Base-by-base conservation (phyloP, 176 grass and related monocot species). In the Thalia dealbata region DNA sequence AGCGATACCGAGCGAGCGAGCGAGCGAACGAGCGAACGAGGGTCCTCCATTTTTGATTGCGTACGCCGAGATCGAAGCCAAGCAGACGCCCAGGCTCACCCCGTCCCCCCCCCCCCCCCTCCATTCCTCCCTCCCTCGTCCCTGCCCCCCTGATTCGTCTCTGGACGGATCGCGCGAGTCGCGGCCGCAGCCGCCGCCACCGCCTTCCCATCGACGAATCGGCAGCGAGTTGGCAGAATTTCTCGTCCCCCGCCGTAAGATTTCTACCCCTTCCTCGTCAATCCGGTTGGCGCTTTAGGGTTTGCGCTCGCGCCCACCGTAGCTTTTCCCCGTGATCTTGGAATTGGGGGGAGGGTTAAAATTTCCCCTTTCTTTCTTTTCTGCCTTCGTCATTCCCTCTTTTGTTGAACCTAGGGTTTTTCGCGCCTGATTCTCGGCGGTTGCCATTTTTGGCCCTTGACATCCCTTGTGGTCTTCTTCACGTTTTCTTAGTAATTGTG, bases 41-140 rank as follows among this genome's bases (percentile, higher is more conserved):
- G 3, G 32, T 38, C 11, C 11, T 48, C 45, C 45, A 48, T 48
- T 48, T 48, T 48, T 48, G 45, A 48, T 48, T 48, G 10, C 10
- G 45, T 48, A 48, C 18, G 15, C 7, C 16, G 54, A 58, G 54
- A 58, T 58, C 54, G 54, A 58, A n/a, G 22, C 54, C 54, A n/a
- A 58, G 54, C 15, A 58, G 18, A n/a, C 1, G 18, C 54, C 54
- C 1, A 13, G 19, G 19, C 54, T 74, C 9, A 89, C 82, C n/a
- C 80, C 77, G n/a, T 7, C 7, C 0, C 81, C 77, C 0, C 82
- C 12, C 58, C 60, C 84, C 74, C 9, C 89, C 82, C 21, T 78
- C 77, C 52, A 55, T 19, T 55, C 52, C 52, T 55, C 14, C 5
- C 0, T 83, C 77, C 0, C 82, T n/a, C n/a, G n/a, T n/a, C n/a